These are phyloP conservation scores for Meredithiella fracta DNA, from an alignment of 2,329 filamentous ascomycete species.

Conservation along the genomic window DNA sequence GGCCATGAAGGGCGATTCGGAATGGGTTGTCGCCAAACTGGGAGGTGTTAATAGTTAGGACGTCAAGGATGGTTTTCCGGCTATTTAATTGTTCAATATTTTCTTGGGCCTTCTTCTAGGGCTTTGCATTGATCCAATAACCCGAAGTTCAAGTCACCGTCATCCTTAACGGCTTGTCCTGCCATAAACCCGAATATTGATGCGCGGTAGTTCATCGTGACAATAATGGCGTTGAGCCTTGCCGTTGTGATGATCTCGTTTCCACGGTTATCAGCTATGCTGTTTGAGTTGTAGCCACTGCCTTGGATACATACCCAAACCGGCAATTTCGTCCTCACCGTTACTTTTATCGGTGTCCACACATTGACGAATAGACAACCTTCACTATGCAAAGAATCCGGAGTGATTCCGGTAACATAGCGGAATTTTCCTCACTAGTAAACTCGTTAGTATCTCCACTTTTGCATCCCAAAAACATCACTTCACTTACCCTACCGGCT, in stretches of 20 bases:
- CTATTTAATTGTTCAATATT: constrained; percentile 33
- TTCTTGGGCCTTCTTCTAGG: constrained; percentile 33
- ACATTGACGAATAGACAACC: constrained; percentile 34
- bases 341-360: constrained; percentile 26
- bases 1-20: constrained; percentile 29
- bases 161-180: constrained; percentile 21
- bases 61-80: neutral
- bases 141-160: constrained; percentile 24
- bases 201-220: constrained; percentile 30
- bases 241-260: constrained; percentile 26
- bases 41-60: constrained; percentile 14
- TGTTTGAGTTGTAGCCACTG: constrained; percentile 29
- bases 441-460: constrained; percentile 14
- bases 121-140: constrained; percentile 33
- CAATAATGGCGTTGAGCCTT: constrained; percentile 24
- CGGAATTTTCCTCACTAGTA: constrained; percentile 11
- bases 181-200: constrained; percentile 34
- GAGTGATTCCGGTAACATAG: constrained; percentile 6
- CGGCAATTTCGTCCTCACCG: constrained; percentile 20
- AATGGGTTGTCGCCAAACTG: constrained; percentile 29
- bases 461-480: constrained; percentile 19
- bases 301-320: constrained; percentile 29
- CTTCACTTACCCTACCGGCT: neutral
- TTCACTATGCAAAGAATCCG: constrained; percentile 22
- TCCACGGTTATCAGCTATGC: constrained; percentile 25